phyloP scores from a whole-genome alignment of 2,329 filamentous ascomycete genomes.

The Fusarium devonianum region DNA sequence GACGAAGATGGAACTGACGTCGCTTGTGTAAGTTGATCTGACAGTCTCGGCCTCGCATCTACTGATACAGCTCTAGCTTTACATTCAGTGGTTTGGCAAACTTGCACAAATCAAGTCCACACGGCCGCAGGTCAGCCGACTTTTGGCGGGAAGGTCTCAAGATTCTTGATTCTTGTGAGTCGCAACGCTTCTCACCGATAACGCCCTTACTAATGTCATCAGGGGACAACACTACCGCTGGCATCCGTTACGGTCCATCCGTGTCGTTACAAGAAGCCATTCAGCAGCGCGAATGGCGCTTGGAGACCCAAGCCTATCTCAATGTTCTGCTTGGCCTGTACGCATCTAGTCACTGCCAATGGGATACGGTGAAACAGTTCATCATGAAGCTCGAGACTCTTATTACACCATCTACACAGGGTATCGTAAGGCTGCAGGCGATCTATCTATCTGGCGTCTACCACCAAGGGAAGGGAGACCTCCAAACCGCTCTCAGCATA shows the following conservation, averaged over 20 bases:
- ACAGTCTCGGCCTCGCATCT: background rate
- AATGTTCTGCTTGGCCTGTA: constrained; percentile 75
- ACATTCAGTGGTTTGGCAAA: constrained; percentile 61
- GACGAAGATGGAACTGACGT: constrained; percentile 64
- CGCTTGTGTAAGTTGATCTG: constrained; percentile 57
- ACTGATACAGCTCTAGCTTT: constrained; percentile 52
- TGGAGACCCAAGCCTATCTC: constrained; percentile 71
- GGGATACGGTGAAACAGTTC: constrained; percentile 67
- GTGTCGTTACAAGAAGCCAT: constrained; percentile 66
- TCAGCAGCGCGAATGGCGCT: constrained; percentile 68
- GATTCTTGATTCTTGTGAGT: constrained; percentile 57
- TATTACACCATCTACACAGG: constrained; percentile 50
- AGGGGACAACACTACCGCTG: constrained; percentile 49
- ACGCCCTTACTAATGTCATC: constrained; percentile 11
- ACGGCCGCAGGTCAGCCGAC: constrained; percentile 47
- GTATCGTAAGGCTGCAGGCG: constrained; percentile 57
- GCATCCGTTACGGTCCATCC: constrained; percentile 49
- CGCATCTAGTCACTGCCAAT: constrained; percentile 74
- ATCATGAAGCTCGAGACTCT: constrained; percentile 61
- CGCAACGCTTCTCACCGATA: background rate
- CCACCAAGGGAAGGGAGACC: constrained; percentile 77
- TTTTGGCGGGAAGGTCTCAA: constrained; percentile 54
- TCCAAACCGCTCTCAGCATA: constrained; percentile 70
- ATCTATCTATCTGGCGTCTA: constrained; percentile 79
- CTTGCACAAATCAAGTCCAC: constrained; percentile 48